Evolutionary conservation across 2,329 filamentous ascomycete species (phyloP).

Genomic region (Tolypocladium paradoxum): DNA sequence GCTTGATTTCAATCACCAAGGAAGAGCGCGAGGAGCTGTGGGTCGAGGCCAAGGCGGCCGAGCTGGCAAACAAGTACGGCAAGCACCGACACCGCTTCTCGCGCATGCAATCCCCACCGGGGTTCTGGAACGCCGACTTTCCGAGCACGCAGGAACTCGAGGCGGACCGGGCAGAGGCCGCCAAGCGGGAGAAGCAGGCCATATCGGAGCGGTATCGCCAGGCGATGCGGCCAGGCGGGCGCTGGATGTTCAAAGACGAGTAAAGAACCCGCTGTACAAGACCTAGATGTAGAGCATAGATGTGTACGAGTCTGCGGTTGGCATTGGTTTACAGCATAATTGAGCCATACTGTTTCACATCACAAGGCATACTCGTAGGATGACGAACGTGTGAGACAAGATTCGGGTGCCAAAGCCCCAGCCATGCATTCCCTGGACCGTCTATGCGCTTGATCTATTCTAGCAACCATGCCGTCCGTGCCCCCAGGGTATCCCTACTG

Average conservation of each 20-base stretch:
- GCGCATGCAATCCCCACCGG: conserved; percentile 64
- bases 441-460: background rate
- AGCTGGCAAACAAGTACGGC: conserved; percentile 64
- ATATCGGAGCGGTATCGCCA: conserved; percentile 69
- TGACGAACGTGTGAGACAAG: background rate
- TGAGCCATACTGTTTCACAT: background rate
- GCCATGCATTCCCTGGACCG: background rate
- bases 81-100: conserved; percentile 68
- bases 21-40: conserved; percentile 57
- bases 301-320: background rate
- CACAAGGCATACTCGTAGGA: background rate
- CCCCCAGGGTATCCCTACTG: background rate
- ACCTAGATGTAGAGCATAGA: background rate
- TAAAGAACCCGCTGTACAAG: conserved; percentile 15
- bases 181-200: conserved; percentile 49
- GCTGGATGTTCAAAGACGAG: conserved; percentile 78
- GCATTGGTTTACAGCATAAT: background rate
- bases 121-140: conserved; percentile 87
- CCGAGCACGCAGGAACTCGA: conserved; percentile 74
- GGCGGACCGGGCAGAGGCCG: conserved; percentile 53
- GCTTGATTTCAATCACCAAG: conserved; percentile 44
- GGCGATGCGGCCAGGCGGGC: conserved; percentile 65
- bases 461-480: background rate
- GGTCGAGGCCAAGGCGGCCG: conserved; percentile 62
- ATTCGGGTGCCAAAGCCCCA: background rate